Conservation (phyloP, 208 protist species). For the Leishmania mexicana region DNA sequence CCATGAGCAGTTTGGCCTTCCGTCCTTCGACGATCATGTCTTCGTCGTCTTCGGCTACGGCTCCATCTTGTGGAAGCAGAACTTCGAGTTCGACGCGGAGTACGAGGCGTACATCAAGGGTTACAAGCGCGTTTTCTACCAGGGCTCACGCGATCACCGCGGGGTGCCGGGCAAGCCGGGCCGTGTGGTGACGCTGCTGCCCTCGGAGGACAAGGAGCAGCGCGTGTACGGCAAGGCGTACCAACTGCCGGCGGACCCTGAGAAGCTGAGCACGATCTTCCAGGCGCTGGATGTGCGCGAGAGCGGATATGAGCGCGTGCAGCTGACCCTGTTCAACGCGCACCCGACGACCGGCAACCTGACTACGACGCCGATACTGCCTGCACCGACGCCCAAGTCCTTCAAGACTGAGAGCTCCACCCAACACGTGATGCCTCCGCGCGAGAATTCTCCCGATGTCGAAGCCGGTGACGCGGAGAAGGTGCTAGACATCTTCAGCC, state of each 20-base stretch:
- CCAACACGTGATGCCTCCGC: not conserved
- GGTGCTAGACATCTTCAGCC: conserved; percentile 22
- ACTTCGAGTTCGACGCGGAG: conserved; percentile 69
- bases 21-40: conserved; percentile 47
- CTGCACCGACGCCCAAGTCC: conserved; percentile 12
- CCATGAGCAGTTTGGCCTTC: conserved; percentile 41
- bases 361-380: conserved; percentile 14
- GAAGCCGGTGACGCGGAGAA: conserved; percentile 16
- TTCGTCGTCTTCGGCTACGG: conserved; percentile 88
- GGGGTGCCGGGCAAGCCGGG: conserved; percentile 52
- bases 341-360: conserved; percentile 29
- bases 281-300: conserved; percentile 68
- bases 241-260: conserved; percentile 64
- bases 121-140: conserved; percentile 76
- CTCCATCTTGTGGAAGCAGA: conserved; percentile 87
- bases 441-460: conserved; percentile 19
- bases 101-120: conserved; percentile 76
- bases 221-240: conserved; percentile 79
- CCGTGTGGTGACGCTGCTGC: conserved; percentile 70
- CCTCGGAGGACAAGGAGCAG: conserved; percentile 26
- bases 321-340: conserved; percentile 48
- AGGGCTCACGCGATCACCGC: conserved; percentile 72
- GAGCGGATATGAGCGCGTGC: conserved; percentile 63
- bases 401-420: conserved; percentile 14
- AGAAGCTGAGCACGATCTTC: conserved; percentile 58